phyloP scores from a whole-genome alignment of 2,329 filamentous ascomycete species.

The Talaromyces sp. region DNA sequence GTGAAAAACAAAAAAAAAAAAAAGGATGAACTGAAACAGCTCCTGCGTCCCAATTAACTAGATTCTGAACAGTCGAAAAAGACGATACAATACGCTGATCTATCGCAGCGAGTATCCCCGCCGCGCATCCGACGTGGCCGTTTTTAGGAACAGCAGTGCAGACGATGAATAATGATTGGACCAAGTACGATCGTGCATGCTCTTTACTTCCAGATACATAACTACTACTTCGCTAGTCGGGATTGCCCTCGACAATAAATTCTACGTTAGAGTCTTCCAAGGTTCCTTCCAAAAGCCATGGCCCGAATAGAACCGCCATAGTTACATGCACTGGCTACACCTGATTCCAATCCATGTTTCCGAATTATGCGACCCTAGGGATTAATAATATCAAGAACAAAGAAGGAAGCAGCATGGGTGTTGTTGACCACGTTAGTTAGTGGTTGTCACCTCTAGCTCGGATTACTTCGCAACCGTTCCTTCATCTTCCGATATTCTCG shows the following conservation, averaged over 20 bases:
- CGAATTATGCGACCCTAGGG: conserved; percentile 5
- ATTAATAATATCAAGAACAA: conserved; percentile 4
- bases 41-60: neutral
- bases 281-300: neutral
- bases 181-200: neutral
- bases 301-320: neutral
- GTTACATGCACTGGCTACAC: neutral
- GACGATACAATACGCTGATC: conserved; percentile 2
- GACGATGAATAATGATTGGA: conserved; percentile 4
- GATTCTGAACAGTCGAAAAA: neutral
- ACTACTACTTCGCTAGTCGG: neutral
- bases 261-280: neutral
- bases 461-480: neutral
- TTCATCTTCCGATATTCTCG: conserved; percentile 11
- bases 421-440: neutral
- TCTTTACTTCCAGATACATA: neutral
- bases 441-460: conserved; percentile 3
- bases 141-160: neutral
- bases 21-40: neutral
- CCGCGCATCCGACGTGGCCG: conserved; percentile 16
- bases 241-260: neutral
- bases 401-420: conserved; percentile 3
- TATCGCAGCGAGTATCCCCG: conserved; percentile 12
- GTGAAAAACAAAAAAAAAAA: neutral
- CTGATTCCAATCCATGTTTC: conserved; percentile 1